These are phyloP conservation scores for Stemphylium vesicarium DNA, from an alignment of 2,329 filamentous ascomycete species.

Conservation along the genomic window DNA sequence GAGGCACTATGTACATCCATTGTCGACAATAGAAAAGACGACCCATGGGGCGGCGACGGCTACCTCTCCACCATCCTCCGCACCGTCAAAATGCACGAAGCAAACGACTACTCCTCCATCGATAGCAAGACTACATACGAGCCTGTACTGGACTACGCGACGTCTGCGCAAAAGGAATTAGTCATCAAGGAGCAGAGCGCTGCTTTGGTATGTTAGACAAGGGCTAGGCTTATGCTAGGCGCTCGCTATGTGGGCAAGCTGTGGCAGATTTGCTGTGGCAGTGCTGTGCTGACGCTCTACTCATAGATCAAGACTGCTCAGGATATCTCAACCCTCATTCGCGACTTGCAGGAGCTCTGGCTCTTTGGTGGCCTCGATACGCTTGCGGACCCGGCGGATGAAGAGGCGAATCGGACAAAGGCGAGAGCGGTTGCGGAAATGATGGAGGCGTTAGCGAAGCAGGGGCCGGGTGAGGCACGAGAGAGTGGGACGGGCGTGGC, in stretches of 20 bases:
- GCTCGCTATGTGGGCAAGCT: not conserved
- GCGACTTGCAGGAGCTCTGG: constrained; percentile 71
- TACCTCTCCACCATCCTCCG: constrained; percentile 62
- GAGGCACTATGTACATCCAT: constrained; percentile 50
- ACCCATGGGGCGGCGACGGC: constrained; percentile 31
- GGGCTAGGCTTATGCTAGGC: not conserved
- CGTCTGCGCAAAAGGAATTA: constrained; percentile 63
- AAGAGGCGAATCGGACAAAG: constrained; percentile 26
- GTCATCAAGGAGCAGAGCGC: constrained; percentile 66
- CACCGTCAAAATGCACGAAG: constrained; percentile 58
- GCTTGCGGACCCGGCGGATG: constrained; percentile 46
- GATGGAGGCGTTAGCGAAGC: constrained; percentile 33
- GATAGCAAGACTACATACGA: constrained; percentile 13
- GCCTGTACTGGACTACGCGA: constrained; percentile 57
- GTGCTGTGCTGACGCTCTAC: not conserved
- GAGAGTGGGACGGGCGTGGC: not conserved
- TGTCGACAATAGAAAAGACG: constrained; percentile 53
- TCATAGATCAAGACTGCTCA: constrained; percentile 64
- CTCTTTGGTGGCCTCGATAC: constrained; percentile 69
- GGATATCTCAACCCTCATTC: constrained; percentile 65
- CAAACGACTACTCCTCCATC: constrained; percentile 19
- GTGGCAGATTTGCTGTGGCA: not conserved
- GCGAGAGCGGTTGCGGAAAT: constrained; percentile 28
- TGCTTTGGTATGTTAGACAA: constrained; percentile 56
- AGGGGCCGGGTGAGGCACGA: constrained; percentile 5